Base-by-base conservation (phyloP, 2,329 filamentous ascomycete genomes). In the Rugonectria rugulosa region DNA sequence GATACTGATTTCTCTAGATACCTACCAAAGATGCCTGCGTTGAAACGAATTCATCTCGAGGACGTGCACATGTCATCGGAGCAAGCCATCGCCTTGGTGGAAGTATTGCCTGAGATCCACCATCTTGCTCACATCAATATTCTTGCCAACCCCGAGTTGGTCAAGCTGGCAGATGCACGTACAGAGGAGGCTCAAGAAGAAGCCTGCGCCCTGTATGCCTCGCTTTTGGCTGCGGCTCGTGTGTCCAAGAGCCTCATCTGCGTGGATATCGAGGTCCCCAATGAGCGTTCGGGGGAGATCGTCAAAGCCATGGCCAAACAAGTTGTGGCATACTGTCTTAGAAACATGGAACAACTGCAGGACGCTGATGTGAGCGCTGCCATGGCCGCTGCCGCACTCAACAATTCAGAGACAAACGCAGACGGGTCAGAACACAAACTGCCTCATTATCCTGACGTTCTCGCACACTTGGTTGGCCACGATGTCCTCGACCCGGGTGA, bases 281-380 rank as follows among this genome's bases (percentile, higher is more conserved):
- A 83, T 26, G 81, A 87, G 19, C 87, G 91, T 52, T 90, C 89
- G n/a, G 91, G 90, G 50, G 95, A 97, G 71, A 85, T 97, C 20
- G 90, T 97, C 66, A 96, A 92, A 73, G 93, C 92, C 3, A 81
- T 97, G 64, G 93, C 92, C 1, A 96, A 94, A 68, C 93, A 97
- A 72, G 90, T 97, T n/a, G 88, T 97, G 37, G 94, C 92, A 1
- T 97, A 97, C 73, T 97, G 91, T 60, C 81, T 99, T 59, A 87
- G 90, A 53, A 99, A 99, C 67, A 88, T 99, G 79, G 92, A 97
- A 71, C 85, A 84, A 9, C 84, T 89, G 14, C 87, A 91, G 10
- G 85, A 92, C 55, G 81, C 83, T 9, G 87, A 89, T 52, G 81
- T 85, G 55, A 76, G 76, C 59, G 71, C 80, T 42, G 73, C 77